These are phyloP conservation scores for Stylonectria norvegica DNA, from an alignment of 2,329 filamentous ascomycete genomes.

Conservation along the genomic window DNA sequence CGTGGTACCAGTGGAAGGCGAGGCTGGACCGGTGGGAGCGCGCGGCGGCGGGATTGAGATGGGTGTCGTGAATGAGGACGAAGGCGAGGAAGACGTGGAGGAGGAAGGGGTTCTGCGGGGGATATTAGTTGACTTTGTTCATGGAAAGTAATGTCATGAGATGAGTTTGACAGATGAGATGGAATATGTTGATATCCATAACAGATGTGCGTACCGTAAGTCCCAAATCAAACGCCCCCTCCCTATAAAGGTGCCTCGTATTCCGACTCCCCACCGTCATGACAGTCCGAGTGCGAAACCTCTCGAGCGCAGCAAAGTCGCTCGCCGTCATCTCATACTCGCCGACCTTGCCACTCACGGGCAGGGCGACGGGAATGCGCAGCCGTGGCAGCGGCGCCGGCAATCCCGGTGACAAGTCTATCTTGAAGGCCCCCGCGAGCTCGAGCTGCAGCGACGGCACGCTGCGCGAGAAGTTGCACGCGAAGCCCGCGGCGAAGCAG, in stretches of 20 bases:
- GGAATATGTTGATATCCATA: too few species aligned
- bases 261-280: slow-evolving; percentile 36
- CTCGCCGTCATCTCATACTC: slow-evolving; percentile 31
- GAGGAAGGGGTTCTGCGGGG: slow-evolving; percentile 45
- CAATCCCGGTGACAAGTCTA: slow-evolving; percentile 13
- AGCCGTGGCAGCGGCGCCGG: slow-evolving; percentile 13
- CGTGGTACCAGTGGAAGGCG: slow-evolving; percentile 46
- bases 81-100: slow-evolving; percentile 53
- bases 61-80: slow-evolving; percentile 51
- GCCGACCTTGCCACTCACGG: slow-evolving; percentile 14
- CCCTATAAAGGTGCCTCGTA: slow-evolving; percentile 33
- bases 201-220: slow-evolving; percentile 35
- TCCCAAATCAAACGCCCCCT: slow-evolving; percentile 37
- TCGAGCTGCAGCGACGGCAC: slow-evolving; percentile 21
- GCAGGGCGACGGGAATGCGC: slow-evolving; percentile 25
- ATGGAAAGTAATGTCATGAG: too few species aligned
- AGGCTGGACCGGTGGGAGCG: slow-evolving; percentile 31
- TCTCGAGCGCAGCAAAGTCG: slow-evolving; percentile 36
- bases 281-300: slow-evolving; percentile 42
- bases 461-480: slow-evolving; percentile 43
- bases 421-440: slow-evolving; percentile 14
- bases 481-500: slow-evolving; percentile 45
- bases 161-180: too few species aligned
- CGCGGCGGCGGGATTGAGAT: slow-evolving; percentile 28
- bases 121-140: too few species aligned